phyloP scores from a whole-genome alignment of 345 rosid species.

The Bruguiera gymnorhiza region DNA sequence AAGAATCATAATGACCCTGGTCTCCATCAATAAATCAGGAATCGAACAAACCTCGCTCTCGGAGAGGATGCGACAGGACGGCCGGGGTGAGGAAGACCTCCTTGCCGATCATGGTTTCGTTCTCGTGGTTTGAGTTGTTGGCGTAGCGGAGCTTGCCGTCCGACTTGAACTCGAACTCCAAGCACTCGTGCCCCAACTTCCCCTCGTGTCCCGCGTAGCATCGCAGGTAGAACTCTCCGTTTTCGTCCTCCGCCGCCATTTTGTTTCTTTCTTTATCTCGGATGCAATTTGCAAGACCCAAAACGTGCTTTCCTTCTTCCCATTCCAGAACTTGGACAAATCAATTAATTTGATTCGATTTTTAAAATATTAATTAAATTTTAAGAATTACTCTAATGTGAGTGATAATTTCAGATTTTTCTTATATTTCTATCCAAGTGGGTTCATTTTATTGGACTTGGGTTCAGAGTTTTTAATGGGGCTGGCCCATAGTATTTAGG shows the following conservation, averaged over 20 bases:
- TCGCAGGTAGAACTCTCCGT: slow-evolving; percentile 77
- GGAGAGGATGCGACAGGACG: slow-evolving; percentile 89
- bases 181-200: slow-evolving; percentile 92
- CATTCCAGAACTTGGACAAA: no score
- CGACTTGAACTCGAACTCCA: slow-evolving; percentile 95
- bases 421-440: no score
- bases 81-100: slow-evolving; percentile 96
- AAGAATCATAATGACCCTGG: no score
- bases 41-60: slow-evolving; percentile 68
- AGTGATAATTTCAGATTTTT: no score
- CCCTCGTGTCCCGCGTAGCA: slow-evolving; percentile 98
- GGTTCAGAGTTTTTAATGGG: no score
- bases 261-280: neutral
- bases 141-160: slow-evolving; percentile 98
- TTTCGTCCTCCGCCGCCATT: slow-evolving; percentile 62
- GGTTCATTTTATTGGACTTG: no score
- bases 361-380: no score
- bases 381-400: no score
- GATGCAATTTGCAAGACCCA: neutral
- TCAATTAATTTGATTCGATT: no score
- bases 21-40: no score
- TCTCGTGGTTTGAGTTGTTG: slow-evolving; percentile 95
- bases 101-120: slow-evolving; percentile 97
- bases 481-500: no score
- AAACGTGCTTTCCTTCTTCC: neutral